phyloP scores from a whole-genome alignment of 768 basidiomycete genomes.

The Nidula microcarpa region DNA sequence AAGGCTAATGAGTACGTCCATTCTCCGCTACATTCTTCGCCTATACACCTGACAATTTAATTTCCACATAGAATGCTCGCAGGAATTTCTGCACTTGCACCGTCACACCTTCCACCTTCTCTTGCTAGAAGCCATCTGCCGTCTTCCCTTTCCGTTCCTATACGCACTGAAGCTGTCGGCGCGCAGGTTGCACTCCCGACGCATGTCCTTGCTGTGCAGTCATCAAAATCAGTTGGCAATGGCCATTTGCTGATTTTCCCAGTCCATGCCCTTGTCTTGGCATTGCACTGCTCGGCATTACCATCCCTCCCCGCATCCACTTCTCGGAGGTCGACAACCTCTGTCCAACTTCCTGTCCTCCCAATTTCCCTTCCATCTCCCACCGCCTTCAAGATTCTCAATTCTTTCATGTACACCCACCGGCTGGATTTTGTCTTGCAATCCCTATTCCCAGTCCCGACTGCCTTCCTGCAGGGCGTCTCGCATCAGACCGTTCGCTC shows the following conservation, averaged over 20 bases:
- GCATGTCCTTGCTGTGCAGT: conserved; percentile 53
- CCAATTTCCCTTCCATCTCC: conserved; percentile 71
- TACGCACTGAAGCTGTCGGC: conserved; percentile 18
- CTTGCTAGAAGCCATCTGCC: conserved; percentile 66
- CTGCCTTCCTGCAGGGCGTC: conserved; percentile 38
- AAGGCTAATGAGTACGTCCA: conserved; percentile 38
- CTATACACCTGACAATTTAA: conserved; percentile 11
- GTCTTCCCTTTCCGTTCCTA: conserved; percentile 48
- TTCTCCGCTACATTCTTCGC: conserved; percentile 10
- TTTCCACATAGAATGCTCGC: conserved; percentile 44
- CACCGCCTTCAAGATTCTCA: conserved; percentile 61
- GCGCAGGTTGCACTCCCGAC: conserved; percentile 41
- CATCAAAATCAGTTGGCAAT: conserved; percentile 37
- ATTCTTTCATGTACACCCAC: conserved; percentile 67
- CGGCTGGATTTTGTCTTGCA: conserved; percentile 55
- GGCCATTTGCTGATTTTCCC: conserved; percentile 53
- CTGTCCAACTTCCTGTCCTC: conserved; percentile 59
- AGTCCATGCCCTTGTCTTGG: conserved; percentile 59
- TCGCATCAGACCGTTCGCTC: conserved; percentile 40
- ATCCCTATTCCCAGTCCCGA: conserved; percentile 58
- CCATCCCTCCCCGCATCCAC: conserved; percentile 44
- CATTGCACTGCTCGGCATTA: conserved; percentile 55
- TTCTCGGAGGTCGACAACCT: conserved; percentile 18
- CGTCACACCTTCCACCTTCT: conserved; percentile 58
- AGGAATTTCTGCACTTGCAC: conserved; percentile 47